These are phyloP conservation scores for Plicaturopsis crispa DNA, from an alignment of 768 basidiomycete genomes.

Conservation along the genomic window DNA sequence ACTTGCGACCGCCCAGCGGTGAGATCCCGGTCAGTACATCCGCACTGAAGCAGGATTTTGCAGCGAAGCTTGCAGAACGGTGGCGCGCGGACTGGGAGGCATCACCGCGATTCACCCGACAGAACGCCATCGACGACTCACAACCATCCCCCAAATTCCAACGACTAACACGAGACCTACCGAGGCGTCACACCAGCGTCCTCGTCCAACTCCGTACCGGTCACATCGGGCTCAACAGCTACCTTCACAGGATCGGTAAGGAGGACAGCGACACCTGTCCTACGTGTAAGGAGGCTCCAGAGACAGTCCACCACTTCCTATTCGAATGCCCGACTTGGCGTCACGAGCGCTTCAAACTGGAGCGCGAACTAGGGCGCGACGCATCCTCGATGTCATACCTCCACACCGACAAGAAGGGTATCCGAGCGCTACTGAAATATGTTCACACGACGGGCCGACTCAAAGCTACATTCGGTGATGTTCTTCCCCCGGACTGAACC, in stretches of 20 bases:
- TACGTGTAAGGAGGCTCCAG: conserved; percentile 6
- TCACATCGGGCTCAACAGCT: conserved; percentile 20
- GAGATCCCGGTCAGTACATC: conserved; percentile 12
- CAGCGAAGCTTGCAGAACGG: background rate
- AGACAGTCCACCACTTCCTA: conserved; percentile 12
- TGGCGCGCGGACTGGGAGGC: conserved; percentile 8
- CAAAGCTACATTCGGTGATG: background rate
- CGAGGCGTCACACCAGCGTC: conserved; percentile 9
- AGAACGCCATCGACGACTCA: conserved; percentile 6
- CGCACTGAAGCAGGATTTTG: conserved; percentile 6
- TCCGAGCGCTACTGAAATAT: background rate
- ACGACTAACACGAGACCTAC: conserved; percentile 4
- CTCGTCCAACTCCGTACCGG: conserved; percentile 24
- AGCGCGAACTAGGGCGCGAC: background rate
- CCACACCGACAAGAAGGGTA: background rate
- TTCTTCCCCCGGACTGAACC: background rate
- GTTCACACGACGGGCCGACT: conserved; percentile 4
- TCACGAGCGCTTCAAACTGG: background rate
- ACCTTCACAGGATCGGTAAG: conserved; percentile 17
- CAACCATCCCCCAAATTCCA: conserved; percentile 8
- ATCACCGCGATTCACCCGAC: conserved; percentile 3
- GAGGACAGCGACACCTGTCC: conserved; percentile 12
- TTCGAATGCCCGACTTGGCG: conserved; percentile 5
- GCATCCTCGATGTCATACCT: conserved; percentile 3
- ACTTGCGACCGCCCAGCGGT: background rate